A percentile compares a stretch with the other conserved stretches of the same genome.
Evolutionary conservation across 2,329 filamentous ascomycete genomes (phyloP).

Genomic region (Fusarium poae): DNA sequence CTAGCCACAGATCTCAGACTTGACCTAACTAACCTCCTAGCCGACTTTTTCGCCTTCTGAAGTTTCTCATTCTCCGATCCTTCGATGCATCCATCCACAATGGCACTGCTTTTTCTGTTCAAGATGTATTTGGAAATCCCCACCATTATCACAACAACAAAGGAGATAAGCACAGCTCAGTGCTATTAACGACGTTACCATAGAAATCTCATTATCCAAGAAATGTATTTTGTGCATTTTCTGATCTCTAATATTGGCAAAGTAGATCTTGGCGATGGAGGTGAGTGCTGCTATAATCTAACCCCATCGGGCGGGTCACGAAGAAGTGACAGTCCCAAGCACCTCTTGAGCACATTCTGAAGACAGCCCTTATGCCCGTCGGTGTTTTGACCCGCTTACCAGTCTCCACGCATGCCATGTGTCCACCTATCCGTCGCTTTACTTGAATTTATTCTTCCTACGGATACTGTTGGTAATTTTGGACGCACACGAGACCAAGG

Average conservation of each 20-base stretch:
- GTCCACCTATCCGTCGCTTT: constrained; percentile 15
- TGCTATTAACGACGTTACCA: not conserved
- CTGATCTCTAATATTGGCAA: not conserved
- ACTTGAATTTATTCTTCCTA: constrained; percentile 7
- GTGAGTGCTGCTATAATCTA: not conserved
- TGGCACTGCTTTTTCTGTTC: constrained; percentile 4
- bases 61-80: constrained; percentile 12
- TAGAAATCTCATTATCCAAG: not conserved
- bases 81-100: not conserved
- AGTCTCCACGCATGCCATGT: constrained; percentile 21
- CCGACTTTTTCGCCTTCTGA: constrained; percentile 4
- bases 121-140: constrained; percentile 4
- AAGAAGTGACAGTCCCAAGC: not conserved
- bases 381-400: not conserved
- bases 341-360: not conserved
- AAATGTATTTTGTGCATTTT: not conserved
- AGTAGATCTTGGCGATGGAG: constrained; percentile 1
- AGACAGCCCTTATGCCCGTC: not conserved
- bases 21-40: constrained; percentile 12
- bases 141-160: not conserved
- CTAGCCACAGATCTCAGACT: constrained; percentile 7
- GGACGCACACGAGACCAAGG: constrained; percentile 18
- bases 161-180: not conserved
- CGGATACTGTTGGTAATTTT: not conserved
- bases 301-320: not conserved